Base-by-base conservation (phyloP, 2,329 filamentous ascomycete genomes). In the Fusarium musae region DNA sequence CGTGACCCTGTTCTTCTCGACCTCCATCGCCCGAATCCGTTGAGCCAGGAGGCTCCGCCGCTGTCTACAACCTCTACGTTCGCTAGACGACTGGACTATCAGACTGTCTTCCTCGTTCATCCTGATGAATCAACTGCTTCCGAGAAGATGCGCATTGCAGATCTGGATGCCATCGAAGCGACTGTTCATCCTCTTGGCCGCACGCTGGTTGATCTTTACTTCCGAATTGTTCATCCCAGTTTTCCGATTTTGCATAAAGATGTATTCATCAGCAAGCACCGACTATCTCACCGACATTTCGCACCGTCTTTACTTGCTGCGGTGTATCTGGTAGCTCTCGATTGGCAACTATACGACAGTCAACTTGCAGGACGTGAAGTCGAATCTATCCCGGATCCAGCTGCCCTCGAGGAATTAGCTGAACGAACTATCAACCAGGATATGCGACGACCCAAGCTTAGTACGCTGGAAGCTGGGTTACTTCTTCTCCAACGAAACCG, bases 141-240 rank as follows among this genome's bases (percentile, higher is more conserved):
- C 0, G 81, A 83, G 34, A 81, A 83, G 37, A 85, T 87, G 66
- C 78, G 81, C 5, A 80, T 82, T 23, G 79, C 80, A 13, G 81
- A 83, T 39, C 73, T 83, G 19, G 84, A 86, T 73, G 86, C 87
- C 36, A 87, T 93, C 63, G 90, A 93, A 78, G 85, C 86, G 34
- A 84, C 90, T 43, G 89, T 93, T 9, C 86, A 87, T 30, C 89
- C 90, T 8, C 87, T 93, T 72, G 91, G 91, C 23, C 86, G 86
- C 54, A 87, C 87, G 13, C 82, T 93, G 50, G 86, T 93, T 72
- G 89, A 91, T 72, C 84, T 93, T 26, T 93, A 93, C 82, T 93
- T 93, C 78, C 84, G 87, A 32, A 87, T 89, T 43, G 85, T 90
- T 13, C 89, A 90, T 72, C 88, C 88, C 1, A 86, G 84, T 63